phyloP scores from a whole-genome alignment of 805 yeast species.

The Sungouiozyma intestinalis region DNA sequence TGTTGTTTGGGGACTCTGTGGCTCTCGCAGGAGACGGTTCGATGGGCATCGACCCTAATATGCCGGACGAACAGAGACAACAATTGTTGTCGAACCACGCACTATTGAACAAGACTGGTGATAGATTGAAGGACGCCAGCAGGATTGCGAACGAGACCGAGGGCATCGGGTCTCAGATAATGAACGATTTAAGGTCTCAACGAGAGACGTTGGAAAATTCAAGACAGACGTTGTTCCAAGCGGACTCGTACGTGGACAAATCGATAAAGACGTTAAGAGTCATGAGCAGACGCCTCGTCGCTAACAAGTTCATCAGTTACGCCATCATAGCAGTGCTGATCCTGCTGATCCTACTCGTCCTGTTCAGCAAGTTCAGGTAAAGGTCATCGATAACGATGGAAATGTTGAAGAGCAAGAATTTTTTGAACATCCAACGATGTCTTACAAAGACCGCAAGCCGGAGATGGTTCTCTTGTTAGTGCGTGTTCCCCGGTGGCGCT shows the following conservation, averaged over 20 bases:
- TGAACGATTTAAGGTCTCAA: conserved; percentile 82
- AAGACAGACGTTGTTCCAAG: conserved; percentile 76
- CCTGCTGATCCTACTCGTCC: conserved; percentile 67
- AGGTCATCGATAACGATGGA: background rate
- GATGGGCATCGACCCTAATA: background rate
- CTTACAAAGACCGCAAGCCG: too few relatives aligned
- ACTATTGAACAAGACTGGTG: conserved; percentile 70
- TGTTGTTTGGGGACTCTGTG: conserved; percentile 50
- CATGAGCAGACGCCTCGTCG: conserved; percentile 89
- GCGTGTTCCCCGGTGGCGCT: too few relatives aligned
- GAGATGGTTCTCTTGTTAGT: too few relatives aligned
- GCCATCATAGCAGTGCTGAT: conserved; percentile 86
- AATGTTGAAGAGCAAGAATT: too few relatives aligned
- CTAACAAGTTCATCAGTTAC: conserved; percentile 81
- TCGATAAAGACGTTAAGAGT: conserved; percentile 75
- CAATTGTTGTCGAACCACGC: conserved; percentile 69
- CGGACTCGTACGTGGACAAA: conserved; percentile 87
- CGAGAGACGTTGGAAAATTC: conserved; percentile 85
- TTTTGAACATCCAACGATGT: too few relatives aligned
- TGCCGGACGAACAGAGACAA: conserved; percentile 62
- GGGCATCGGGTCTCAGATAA: conserved; percentile 77
- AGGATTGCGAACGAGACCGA: conserved; percentile 90
- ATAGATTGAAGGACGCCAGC: conserved; percentile 77
- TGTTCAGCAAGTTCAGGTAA: conserved; percentile 71
- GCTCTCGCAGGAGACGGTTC: conserved; percentile 8